Base-by-base conservation (phyloP, 1,284 basidiomycete genomes). In the Cryptococcus sp. region DNA sequence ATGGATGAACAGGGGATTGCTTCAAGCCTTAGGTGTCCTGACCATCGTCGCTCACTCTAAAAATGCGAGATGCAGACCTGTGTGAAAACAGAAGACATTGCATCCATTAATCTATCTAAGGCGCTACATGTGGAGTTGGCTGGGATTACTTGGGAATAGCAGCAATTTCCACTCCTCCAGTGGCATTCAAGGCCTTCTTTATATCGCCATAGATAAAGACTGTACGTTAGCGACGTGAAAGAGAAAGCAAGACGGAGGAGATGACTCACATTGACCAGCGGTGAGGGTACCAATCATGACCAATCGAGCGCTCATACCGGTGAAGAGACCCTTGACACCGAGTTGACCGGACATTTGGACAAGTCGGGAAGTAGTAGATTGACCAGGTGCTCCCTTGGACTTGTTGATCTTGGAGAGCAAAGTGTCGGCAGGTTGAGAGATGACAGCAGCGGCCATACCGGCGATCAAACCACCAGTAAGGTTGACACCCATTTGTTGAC, bases 371-470 rank as follows among this genome's bases (percentile, higher is more conserved):
- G 75, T 69, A 61, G 73, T 74, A 19, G 76, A 76, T 75, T 81
- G 77, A 53, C 79, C 79, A 55, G 79, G 79, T 39, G 67, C 63
- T 55, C 78, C 79, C 76, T 80, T 79, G 72, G 76, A 75, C 79
- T 81, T 81, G 79, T 81, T 81, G 73, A 81, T 80, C 78, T 80
- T 77, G 57, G 77, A 78, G 48, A 80, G 67, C 14, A 80, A 71
- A 41, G 79, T 80, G 70, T 80, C 79, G 66, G 78, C 79, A 52
- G 79, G 79, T 57, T 83, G 81, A n/a, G 79, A 81, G 66, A 82
- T 81, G 70, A 79, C 66, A 74, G 78, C 81, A 43, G 81, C 81
- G 52, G 78, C 78, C 67, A 82, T 75, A 78, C 81, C 81, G 53
- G 80, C 80, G 59, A 83, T 75, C 24, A 77, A 64, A 69, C 80